Percentiles rank a stretch among this genome's conserved stretches.
Evolutionary conservation across 2,329 filamentous ascomycete genomes (phyloP).

Genomic region (Ascochyta pisi): DNA sequence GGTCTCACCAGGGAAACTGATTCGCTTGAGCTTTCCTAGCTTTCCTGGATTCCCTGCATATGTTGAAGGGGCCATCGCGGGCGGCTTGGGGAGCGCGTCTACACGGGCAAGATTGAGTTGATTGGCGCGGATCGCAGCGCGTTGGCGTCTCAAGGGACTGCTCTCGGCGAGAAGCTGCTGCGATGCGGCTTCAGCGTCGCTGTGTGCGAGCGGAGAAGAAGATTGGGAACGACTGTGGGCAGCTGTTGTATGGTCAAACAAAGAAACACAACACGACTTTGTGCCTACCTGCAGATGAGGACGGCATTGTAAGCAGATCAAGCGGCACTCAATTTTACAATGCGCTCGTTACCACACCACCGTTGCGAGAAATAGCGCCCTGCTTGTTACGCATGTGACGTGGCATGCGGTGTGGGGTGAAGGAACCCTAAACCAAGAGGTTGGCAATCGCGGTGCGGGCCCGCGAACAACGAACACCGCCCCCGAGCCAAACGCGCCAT

Average conservation of each 20-base stretch:
- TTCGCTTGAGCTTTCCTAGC: not conserved
- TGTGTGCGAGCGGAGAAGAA: slow-evolving; percentile 1
- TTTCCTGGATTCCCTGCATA: not conserved
- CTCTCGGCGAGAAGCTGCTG: slow-evolving; percentile 35
- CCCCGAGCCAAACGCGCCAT: slow-evolving; percentile 22
- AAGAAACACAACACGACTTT: not conserved
- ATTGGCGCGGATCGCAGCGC: slow-evolving; percentile 28
- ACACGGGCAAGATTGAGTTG: slow-evolving; percentile 42
- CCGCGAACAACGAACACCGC: not conserved
- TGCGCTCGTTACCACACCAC: not conserved
- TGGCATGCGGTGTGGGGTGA: slow-evolving; percentile 10
- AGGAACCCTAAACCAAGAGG: slow-evolving; percentile 2
- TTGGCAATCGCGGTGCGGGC: slow-evolving; percentile 7
- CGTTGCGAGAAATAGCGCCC: not conserved
- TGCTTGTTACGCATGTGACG: not conserved
- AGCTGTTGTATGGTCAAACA: not conserved
- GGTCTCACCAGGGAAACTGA: not conserved
- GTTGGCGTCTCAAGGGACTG: slow-evolving; percentile 5
- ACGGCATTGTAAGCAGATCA: not conserved
- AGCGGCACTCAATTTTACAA: not conserved
- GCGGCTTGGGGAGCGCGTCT: slow-evolving; percentile 11
- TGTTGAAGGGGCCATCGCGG: slow-evolving; percentile 3
- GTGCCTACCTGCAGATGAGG: not conserved
- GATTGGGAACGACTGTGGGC: not conserved
- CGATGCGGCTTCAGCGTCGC: slow-evolving; percentile 27